Evolutionary conservation across 106 monocot genomes (phyloP).

Genomic region (Gastrodia elata): DNA sequence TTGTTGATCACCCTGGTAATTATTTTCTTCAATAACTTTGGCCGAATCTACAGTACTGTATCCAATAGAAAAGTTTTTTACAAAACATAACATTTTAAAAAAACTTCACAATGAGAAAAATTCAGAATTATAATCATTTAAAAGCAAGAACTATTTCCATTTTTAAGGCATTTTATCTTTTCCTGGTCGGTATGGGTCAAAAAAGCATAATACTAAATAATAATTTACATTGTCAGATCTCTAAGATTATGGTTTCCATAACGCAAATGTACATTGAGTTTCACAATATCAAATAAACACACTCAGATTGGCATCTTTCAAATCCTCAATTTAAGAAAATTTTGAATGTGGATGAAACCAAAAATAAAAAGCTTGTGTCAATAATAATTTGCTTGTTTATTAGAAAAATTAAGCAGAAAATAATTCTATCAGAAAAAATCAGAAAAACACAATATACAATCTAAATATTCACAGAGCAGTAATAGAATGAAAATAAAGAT

Average conservation of each 20-base stretch:
- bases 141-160: neutral
- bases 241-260: neutral
- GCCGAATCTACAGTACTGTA: slow-evolving; percentile 8
- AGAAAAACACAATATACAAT: too few species aligned
- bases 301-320: neutral
- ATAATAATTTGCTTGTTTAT: neutral
- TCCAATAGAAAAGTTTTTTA: neutral
- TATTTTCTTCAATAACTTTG: slow-evolving; percentile 15
- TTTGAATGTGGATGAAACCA: neutral
- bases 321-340: neutral
- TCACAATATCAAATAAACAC: neutral
- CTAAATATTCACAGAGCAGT: too few species aligned
- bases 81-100: neutral
- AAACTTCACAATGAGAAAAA: neutral
- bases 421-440: neutral
- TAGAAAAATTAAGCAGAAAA: neutral
- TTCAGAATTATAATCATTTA: neutral
- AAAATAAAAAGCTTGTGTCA: neutral
- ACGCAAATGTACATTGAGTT: neutral
- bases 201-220: neutral
- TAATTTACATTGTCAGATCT: neutral
- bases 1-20: neutral
- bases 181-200: neutral
- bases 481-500: too few species aligned
- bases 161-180: neutral